phyloP scores from a whole-genome alignment of 1,284 basidiomycete genomes.

The Coriolopsis trogii region DNA sequence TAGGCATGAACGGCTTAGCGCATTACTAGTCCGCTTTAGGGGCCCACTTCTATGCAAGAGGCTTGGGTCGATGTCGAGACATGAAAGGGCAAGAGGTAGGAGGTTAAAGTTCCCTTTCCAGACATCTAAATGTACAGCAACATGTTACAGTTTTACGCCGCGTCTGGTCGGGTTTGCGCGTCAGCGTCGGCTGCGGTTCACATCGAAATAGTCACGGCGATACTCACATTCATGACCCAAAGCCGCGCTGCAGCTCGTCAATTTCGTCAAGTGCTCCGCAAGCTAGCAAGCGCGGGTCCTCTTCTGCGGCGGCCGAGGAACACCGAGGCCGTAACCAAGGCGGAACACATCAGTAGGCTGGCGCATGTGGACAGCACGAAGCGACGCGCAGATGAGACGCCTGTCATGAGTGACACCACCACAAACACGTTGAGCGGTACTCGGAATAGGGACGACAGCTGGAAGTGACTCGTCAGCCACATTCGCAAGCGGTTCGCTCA shows the following conservation, averaged over 20 bases:
- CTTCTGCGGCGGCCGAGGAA: conserved; percentile 9
- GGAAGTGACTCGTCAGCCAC: not conserved
- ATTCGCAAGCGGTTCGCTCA: conserved; percentile 2
- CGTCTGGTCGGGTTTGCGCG: too few relatives aligned
- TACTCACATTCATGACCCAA: not conserved
- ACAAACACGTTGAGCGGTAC: conserved; percentile 78
- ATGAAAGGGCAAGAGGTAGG: too few relatives aligned
- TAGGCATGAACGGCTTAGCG: too few relatives aligned
- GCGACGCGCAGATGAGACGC: conserved; percentile 65
- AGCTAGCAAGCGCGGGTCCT: conserved; percentile 11
- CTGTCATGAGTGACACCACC: conserved; percentile 69
- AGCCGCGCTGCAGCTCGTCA: not conserved
- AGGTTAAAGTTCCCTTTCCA: too few relatives aligned
- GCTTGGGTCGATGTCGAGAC: too few relatives aligned
- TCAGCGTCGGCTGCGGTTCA: not conserved
- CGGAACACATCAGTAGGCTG: conserved; percentile 59
- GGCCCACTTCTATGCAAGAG: too few relatives aligned
- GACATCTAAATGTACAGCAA: too few relatives aligned
- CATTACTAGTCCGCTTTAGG: too few relatives aligned
- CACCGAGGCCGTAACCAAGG: conserved; percentile 51
- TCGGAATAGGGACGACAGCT: conserved; percentile 74
- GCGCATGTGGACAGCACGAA: conserved; percentile 64
- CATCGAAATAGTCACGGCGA: not conserved
- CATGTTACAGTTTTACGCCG: too few relatives aligned
- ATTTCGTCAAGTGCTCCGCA: conserved; percentile 1